A percentile compares a stretch with the other conserved stretches of the same genome.
Evolutionary conservation across 2,329 filamentous ascomycete genomes (phyloP).

Genomic region (Claviceps paspali): DNA sequence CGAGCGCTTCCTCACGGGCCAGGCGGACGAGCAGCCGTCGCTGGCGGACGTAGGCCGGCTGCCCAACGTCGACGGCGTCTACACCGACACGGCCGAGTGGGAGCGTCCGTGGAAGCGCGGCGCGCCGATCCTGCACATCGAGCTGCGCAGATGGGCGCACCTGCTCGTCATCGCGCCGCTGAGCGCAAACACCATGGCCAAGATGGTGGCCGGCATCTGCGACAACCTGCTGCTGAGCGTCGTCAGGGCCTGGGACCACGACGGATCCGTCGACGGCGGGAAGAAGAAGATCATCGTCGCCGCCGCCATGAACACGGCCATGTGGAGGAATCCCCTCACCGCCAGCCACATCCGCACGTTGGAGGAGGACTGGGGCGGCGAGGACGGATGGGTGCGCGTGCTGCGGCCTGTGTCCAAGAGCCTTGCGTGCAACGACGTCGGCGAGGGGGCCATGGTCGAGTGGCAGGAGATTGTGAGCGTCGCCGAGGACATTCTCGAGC

Average conservation of each 20-base stretch:
- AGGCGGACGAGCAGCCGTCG: conserved; percentile 61
- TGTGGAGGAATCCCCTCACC: conserved; percentile 81
- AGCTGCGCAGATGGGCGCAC: conserved; percentile 65
- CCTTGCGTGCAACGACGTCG: conserved; percentile 73
- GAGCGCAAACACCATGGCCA: conserved; percentile 73
- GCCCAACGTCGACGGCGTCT: conserved; percentile 65
- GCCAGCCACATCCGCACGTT: conserved; percentile 53
- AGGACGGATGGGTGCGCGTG: conserved; percentile 43
- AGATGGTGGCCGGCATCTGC: conserved; percentile 61
- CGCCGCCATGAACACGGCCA: conserved; percentile 76
- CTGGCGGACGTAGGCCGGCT: conserved; percentile 41
- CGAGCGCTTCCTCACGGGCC: conserved; percentile 58
- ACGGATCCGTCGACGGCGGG: conserved; percentile 37
- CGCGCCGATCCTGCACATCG: conserved; percentile 77
- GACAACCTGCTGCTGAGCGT: conserved; percentile 64
- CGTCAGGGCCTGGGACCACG: conserved; percentile 75
- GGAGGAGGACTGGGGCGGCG: conserved; percentile 56
- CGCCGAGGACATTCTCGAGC: conserved; percentile 38
- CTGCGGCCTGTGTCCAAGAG: conserved; percentile 58
- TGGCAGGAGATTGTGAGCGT: conserved; percentile 59
- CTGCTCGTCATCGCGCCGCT: conserved; percentile 67
- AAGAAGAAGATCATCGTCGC: conserved; percentile 58
- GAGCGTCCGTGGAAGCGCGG: conserved; percentile 59
- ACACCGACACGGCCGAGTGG: conserved; percentile 82
- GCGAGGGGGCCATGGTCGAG: conserved; percentile 68